Evolutionary conservation across 805 yeast genomes (phyloP), one percentile per base, ranked within the genome.

Genomic region (Saccharomycopsis sp.): DNA sequence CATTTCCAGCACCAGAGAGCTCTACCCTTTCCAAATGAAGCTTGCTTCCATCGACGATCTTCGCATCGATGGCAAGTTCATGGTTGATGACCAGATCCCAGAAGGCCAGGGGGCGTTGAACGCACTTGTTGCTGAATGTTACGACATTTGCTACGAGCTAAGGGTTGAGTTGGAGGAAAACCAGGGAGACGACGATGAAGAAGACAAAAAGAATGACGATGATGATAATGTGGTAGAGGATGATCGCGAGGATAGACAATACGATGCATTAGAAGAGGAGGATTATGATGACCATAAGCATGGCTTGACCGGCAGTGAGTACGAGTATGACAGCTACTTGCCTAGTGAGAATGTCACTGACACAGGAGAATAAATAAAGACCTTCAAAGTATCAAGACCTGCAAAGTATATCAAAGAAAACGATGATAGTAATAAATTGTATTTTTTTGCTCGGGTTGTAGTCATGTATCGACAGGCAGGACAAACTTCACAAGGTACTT

Each of bases 101-200:
- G 97, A 92, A 58, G 99, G 99, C 9, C 99, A 92, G 61, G 98
- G 96, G 4, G 77, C 94, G n/a, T 67, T 92, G 48, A 87, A 78
- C 58, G 95, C 95, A 1, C 63, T 89, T 43, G 65, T 89, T 38
- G 92, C 95, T 3, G 96, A 88, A 57, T 89, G 97, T 59, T 92
- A 86, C 58, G 98, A 92, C 59, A 80, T 89, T 44, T 69, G 84
- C 35, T 92, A 89, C 56, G 98, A 92, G 63, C 67, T 92, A 58
- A 82, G 86, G 56, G 78, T 84, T 26, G 95, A 87, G 55, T 72
- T 82, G 39, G 87, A 82, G 52, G 88, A 80, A 47, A 19, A 33
- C 12, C 17, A 33, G 20, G 31, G 23, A 18, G 38, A 30, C 12
- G 48, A 43, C n/a, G 47, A 48, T 10, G 46, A 51, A 18, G 48